Conservation (phyloP, 495 filamentous ascomycete genomes). For the Talaromyces stipitatus region DNA sequence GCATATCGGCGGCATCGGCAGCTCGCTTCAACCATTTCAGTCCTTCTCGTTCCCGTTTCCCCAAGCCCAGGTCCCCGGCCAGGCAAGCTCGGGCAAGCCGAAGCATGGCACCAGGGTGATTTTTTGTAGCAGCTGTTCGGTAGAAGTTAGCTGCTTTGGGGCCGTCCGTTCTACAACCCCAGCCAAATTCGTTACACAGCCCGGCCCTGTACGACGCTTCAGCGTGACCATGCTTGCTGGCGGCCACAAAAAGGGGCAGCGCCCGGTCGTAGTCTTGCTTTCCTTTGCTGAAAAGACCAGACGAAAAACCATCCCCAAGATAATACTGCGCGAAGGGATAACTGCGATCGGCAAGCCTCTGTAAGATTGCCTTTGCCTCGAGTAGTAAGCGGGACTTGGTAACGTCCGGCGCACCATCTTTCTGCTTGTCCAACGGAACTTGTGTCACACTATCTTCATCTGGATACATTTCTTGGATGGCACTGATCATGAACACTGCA, state of each 20-base stretch:
- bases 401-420: conserved; percentile 34
- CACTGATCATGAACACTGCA: conserved; percentile 84
- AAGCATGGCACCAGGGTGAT: conserved; percentile 90
- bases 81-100: conserved; percentile 87
- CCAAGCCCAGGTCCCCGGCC: conserved; percentile 74
- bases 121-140: conserved; percentile 81
- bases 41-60: conserved; percentile 82
- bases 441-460: conserved; percentile 32
- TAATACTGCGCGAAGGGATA: conserved; percentile 98
- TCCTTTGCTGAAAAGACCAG: conserved; percentile 88
- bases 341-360: conserved; percentile 73
- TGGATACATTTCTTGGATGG: conserved; percentile 57
- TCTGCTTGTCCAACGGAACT: conserved; percentile 24
- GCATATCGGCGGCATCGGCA: conserved; percentile 75
- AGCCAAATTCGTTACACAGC: conserved; percentile 96
- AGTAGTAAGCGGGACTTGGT: conserved; percentile 59
- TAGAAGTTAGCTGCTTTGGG: conserved; percentile 91
- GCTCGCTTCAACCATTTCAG: conserved; percentile 96
- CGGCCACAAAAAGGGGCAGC: conserved; percentile 85
- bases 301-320: conserved; percentile 87
- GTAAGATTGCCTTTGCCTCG: conserved; percentile 86
- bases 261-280: conserved; percentile 84
- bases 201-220: conserved; percentile 92
- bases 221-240: conserved; percentile 94
- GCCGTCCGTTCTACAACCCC: conserved; percentile 84